A percentile compares a stretch with the other conserved stretches of the same genome.
Conservation (phyloP, 768 basidiomycete genomes). For the Amanita rimosa region DNA sequence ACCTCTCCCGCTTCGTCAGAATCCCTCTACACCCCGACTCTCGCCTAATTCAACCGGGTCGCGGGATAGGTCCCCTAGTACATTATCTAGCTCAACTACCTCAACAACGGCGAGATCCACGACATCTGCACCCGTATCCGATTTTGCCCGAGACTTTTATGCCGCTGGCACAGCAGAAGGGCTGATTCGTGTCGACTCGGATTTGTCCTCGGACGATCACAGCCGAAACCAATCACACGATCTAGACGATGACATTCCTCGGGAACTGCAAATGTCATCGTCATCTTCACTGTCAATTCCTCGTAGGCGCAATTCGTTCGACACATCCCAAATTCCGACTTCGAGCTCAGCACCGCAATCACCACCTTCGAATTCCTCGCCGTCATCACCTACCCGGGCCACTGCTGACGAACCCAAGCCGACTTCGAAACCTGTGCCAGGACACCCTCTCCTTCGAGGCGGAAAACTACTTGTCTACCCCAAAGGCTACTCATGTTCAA, state of each 20-base stretch:
- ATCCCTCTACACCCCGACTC: background rate
- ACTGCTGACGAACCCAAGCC: slow-evolving; percentile 45
- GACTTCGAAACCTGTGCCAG: slow-evolving; percentile 49
- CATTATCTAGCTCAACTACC: background rate
- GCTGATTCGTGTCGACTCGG: background rate
- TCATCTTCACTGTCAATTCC: no score
- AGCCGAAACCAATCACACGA: background rate
- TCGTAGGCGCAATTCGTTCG: background rate
- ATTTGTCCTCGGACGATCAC: background rate
- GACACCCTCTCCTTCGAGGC: slow-evolving; percentile 53
- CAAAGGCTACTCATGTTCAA: slow-evolving; percentile 43
- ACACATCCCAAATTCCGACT: no score
- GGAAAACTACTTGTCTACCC: slow-evolving; percentile 66
- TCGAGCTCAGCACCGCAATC: background rate
- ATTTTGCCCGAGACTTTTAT: slow-evolving; percentile 58
- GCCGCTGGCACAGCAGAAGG: slow-evolving; percentile 29
- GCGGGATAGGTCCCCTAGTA: background rate
- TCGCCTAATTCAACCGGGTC: background rate
- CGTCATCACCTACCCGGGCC: background rate
- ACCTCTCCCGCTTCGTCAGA: background rate
- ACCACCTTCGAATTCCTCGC: background rate
- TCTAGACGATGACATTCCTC: background rate
- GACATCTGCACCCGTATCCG: slow-evolving; percentile 21
- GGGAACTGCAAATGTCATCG: background rate
- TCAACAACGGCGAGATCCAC: background rate